Base-by-base conservation (phyloP, 495 filamentous ascomycete genomes). In the Talaromyces nanjingensis region DNA sequence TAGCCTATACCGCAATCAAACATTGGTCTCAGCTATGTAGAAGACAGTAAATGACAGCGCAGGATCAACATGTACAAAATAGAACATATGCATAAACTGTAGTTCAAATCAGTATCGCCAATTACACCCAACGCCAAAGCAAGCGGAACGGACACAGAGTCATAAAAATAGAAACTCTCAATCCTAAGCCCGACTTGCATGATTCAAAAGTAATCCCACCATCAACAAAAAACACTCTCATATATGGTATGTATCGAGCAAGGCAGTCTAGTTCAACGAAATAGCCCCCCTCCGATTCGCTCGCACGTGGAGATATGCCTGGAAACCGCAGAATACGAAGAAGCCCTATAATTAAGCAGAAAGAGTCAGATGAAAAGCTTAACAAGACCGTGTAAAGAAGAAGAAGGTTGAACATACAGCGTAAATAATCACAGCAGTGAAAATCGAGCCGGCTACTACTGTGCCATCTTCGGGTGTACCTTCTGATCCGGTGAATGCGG, bases 241-340 rank as follows among this genome's bases (percentile, higher is more conserved):
- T 37, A 33, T 59, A 59, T 33, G n/a, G 20, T 47, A 42, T 60
- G 18, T 60, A 60, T 47, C 18, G 39, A 59, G 16, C 8, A 45
- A 62, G 34, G 25, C 61, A 56, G 57, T 74, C 71, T 71, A 81
- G 65, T 80, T 84, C 68, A 96, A 80, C 60, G 87, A 85, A 81
- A 97, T 96, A 60, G 90, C 87, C 59, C 92, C 92, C 67, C 87
- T 81, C 75, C 89, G 83, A 74, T 85, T 89, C 71, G 89, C 85
- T 73, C 90, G 85, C 62, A 87, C 71, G 69, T 96, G 91, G 53
- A 96, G 81, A 65, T 87, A 83, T 57, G 91, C 92, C 72, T 97
- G 92, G 70, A 90, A 84, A 29, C 86, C 88, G 78, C 92, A 97
- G 79, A 96, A 96, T 57, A 94, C 84, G 63, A 97, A 84, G 79